Conservation (phyloP, 2,329 filamentous ascomycete genomes). For the Decorospora gaudefroyi region DNA sequence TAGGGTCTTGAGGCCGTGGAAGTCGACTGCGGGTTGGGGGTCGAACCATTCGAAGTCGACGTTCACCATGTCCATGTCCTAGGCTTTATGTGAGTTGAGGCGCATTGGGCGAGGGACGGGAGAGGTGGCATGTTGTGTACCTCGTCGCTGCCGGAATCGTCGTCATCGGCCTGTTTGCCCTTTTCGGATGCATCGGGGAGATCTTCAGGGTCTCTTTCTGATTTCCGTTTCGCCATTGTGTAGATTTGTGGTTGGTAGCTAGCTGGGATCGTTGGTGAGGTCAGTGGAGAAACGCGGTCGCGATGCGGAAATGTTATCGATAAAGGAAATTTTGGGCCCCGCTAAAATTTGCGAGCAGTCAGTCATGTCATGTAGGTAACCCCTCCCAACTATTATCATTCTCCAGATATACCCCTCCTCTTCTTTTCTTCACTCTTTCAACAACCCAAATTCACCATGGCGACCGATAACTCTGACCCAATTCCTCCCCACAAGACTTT, state of each 20-base stretch:
- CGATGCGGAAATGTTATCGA: conserved; percentile 5
- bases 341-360: conserved; percentile 22
- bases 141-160: conserved; percentile 48
- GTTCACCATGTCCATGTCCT: conserved; percentile 91
- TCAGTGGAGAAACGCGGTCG: conserved; percentile 10
- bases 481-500: conserved; percentile 57
- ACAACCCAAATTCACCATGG: conserved; percentile 35
- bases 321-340: conserved; percentile 4
- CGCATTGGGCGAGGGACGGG: conserved; percentile 9
- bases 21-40: conserved; percentile 85
- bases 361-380: conserved; percentile 26
- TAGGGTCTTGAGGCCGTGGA: conserved; percentile 90
- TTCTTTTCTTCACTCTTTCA: conserved; percentile 6
- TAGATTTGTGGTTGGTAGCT: neutral
- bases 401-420: conserved; percentile 9
- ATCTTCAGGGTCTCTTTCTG: conserved; percentile 41
- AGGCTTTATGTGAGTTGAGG: conserved; percentile 16
- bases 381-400: conserved; percentile 11
- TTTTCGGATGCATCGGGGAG: conserved; percentile 44
- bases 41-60: conserved; percentile 99
- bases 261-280: conserved; percentile 2
- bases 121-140: conserved; percentile 30
- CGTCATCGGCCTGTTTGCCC: conserved; percentile 37
- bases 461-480: conserved; percentile 49
- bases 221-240: conserved; percentile 47